Base-by-base conservation (phyloP, 2,329 filamentous ascomycete genomes). In the Penicillium sp. region DNA sequence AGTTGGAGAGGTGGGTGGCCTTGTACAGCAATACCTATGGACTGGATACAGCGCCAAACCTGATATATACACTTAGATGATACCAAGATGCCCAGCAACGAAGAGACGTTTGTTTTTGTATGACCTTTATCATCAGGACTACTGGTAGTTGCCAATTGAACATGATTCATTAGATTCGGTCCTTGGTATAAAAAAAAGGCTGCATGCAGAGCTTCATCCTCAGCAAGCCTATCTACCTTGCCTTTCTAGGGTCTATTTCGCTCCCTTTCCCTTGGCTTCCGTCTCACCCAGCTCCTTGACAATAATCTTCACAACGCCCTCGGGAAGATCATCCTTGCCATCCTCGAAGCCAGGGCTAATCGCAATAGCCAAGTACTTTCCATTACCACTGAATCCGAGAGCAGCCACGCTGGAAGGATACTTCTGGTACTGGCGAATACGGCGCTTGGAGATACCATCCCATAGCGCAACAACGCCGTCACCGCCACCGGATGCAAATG, bases 381-480 rank as follows among this genome's bases (percentile, higher is more conserved):
- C 93, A 70, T 95, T 89, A 1, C 80, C 81, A 42, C 88, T 92
- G 75, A 97, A 97, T 1, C 86, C 85, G 62, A 96, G 79, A 0
- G 89, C 88, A 10, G 91, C 89, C 7, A 97, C 87, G 71, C 89
- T 92, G 46, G 92, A 87, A 16, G 89, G 84, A 60, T 93, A 92
- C 72, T 91, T 90, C 71, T 93, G 91, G 76, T 97, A 97, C 74
- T 96, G 91, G 73, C 92, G 86, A 76, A 97, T 91, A 75, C 93
- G 86, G 71, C 93, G 85, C 86, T 97, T 97, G 58, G 91, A 91
- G 70, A 93, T 88, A 10, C 91, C 93, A 75, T 97, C 93, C 93
- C 93, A 97, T 46, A 97, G 80, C 5, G 92, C 91, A n/a, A 97
- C 92, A 8, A 93, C 91, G 38, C 92, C 92, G 73, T 97, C 93